Base-by-base conservation (phyloP, 495 filamentous ascomycete species). In the Daldinia bambusicola region DNA sequence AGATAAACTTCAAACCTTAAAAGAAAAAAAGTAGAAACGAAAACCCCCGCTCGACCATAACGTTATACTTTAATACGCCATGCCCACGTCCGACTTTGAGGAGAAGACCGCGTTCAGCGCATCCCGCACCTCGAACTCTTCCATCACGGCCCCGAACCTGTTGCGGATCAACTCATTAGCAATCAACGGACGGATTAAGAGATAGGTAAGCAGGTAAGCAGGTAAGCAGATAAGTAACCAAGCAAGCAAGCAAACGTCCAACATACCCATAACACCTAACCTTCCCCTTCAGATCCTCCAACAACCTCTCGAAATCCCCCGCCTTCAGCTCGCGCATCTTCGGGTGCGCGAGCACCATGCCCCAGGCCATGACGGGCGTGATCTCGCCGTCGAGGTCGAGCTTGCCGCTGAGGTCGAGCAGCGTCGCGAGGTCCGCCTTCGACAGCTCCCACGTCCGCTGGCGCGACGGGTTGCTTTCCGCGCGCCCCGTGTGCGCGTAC, bases 341-440 rank as follows among this genome's bases (percentile, higher is more conserved):
- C 66, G 89, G 87, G 78, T 98, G 89, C 52, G 83, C 84, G 53
- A 92, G 84, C 32, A 99, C 85, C 78, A 89, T 90, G 66, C 93
- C 90, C 86, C 95, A 94, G 0, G 94, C 94, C 93, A 95, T 95
- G 61, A 98, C 91, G 0, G 95, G 95, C n/a, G 95, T 97, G 77
- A 99, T 91, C 80, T 99, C 95, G 26, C 93, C 92, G 66, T 97
- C 93, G 0, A 96, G 88, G 63, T 95, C 89, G 6, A 98, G 85
- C 71, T 91, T 87, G 72, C 89, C 87, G 81, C 93, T 96, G 58
- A 97, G 84, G 77, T 97, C 91, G 57, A 97, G 86, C 43, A 98
- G 84, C 51, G 91, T 94, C 36, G 87, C 77, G 43, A 98, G 85
- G 72, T 96, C 92, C 40, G 84, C 85, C 73, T 89, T 91, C 43